A percentile compares a stretch with the other conserved stretches of the same genome.
Evolutionary conservation across 257 asterid genomes (phyloP).

Genomic region (Nicotiana sylvestris): DNA sequence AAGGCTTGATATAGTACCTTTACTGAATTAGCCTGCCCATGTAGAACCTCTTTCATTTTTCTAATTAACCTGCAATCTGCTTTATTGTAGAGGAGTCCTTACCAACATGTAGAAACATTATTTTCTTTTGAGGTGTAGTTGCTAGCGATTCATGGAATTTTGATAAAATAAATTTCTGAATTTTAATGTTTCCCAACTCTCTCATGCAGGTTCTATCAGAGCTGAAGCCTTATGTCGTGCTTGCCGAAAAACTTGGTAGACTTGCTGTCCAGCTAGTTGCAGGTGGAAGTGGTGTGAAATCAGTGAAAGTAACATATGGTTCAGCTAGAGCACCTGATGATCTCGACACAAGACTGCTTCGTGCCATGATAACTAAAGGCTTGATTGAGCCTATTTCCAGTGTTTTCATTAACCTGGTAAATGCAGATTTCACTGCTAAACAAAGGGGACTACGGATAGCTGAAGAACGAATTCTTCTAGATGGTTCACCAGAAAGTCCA

Average conservation of each 20-base stretch:
- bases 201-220: conserved; percentile 65
- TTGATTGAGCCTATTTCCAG: conserved; percentile 86
- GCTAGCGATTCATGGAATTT: not conserved
- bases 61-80: not conserved
- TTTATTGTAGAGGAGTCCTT: not conserved
- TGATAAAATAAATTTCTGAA: not conserved
- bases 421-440: conserved; percentile 91
- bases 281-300: conserved; percentile 79
- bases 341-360: conserved; percentile 81
- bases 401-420: conserved; percentile 67
- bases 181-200: not conserved
- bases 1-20: not conserved
- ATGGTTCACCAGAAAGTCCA: conserved; percentile 85
- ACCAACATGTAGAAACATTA: not conserved
- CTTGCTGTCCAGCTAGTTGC: conserved; percentile 91
- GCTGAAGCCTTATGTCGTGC: conserved; percentile 79
- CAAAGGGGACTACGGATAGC: conserved; percentile 72
- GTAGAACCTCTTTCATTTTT: not conserved
- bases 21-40: conserved; percentile 4
- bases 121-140: not conserved
- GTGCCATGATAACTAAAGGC: conserved; percentile 96
- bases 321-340: conserved; percentile 91
- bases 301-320: conserved; percentile 67
- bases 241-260: conserved; percentile 92
- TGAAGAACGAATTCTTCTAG: conserved; percentile 66